Percentiles rank a stretch among this genome's conserved stretches.
phyloP scores from a whole-genome alignment of 768 basidiomycete genomes.

The Lyophyllum shimeji region DNA sequence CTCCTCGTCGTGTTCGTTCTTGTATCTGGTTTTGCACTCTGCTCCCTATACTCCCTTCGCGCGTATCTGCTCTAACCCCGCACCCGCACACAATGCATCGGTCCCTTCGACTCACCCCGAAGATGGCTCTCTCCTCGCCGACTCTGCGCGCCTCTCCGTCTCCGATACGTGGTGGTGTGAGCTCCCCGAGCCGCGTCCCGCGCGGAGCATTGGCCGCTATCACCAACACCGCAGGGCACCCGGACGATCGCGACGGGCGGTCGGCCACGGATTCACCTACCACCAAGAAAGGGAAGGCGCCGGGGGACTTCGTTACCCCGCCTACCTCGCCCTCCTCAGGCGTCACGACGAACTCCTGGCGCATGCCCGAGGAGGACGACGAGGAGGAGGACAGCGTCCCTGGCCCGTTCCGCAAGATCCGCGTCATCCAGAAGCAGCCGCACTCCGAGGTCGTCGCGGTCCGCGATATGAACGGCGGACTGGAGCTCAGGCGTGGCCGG shows the following conservation, averaged over 20 bases:
- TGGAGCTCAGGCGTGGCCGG: constrained; percentile 20
- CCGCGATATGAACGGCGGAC: constrained; percentile 20
- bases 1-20: neutral
- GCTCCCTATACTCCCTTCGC: neutral
- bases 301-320: neutral
- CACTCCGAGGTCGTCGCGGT: constrained; percentile 13
- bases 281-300: neutral
- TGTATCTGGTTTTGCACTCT: neutral
- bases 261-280: neutral
- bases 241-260: neutral
- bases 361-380: neutral
- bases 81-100: neutral
- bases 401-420: constrained; percentile 31
- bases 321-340: neutral
- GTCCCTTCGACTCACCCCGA: constrained; percentile 6
- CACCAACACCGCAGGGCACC: neutral
- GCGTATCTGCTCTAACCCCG: too few species aligned
- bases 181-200: neutral
- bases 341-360: neutral
- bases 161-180: neutral
- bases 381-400: constrained; percentile 7
- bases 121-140: neutral
- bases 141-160: neutral
- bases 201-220: constrained; percentile 4
- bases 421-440: constrained; percentile 18